Evolutionary conservation across 192 early-diverging fungal species (phyloP).

Genomic region (Entomortierella lignicola): DNA sequence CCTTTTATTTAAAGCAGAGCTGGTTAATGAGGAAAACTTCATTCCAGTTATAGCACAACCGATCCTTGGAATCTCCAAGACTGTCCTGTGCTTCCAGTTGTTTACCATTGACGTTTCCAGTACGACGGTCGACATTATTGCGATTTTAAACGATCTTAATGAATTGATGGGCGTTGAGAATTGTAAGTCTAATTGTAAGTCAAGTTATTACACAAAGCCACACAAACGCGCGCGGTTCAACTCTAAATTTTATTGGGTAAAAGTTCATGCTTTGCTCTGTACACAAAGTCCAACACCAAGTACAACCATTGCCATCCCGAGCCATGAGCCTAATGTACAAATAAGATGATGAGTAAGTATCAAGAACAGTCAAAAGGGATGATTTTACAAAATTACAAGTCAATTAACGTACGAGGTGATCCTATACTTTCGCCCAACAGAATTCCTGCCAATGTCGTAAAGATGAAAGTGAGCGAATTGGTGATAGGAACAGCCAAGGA

Average conservation of each 20-base stretch:
- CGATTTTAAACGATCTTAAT: neutral
- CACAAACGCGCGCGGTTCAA: neutral
- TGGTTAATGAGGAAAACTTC: too few relatives aligned
- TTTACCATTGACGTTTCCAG: constrained; percentile 67
- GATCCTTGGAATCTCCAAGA: neutral
- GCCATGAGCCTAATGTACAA: constrained; percentile 59
- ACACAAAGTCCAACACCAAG: constrained; percentile 78
- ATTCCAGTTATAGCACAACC: too few relatives aligned
- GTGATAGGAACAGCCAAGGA: constrained; percentile 93
- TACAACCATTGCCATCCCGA: constrained; percentile 77
- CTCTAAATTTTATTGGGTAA: neutral
- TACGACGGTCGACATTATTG: constrained; percentile 55
- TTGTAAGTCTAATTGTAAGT: too few relatives aligned
- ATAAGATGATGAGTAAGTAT: neutral
- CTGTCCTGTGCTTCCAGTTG: neutral
- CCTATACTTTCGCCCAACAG: constrained; percentile 84
- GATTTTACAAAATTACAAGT: neutral
- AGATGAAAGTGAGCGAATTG: constrained; percentile 90
- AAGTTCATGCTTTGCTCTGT: constrained; percentile 51
- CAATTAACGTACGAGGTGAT: constrained; percentile 61
- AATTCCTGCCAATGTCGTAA: constrained; percentile 83
- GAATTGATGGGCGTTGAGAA: neutral
- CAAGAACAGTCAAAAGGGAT: neutral
- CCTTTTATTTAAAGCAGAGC: too few relatives aligned
- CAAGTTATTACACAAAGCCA: constrained; percentile 12